A percentile compares a stretch with the other conserved stretches of the same genome.
Evolutionary conservation across 2,329 filamentous ascomycete species (phyloP).

Genomic region (Pleoardoris graminearum): DNA sequence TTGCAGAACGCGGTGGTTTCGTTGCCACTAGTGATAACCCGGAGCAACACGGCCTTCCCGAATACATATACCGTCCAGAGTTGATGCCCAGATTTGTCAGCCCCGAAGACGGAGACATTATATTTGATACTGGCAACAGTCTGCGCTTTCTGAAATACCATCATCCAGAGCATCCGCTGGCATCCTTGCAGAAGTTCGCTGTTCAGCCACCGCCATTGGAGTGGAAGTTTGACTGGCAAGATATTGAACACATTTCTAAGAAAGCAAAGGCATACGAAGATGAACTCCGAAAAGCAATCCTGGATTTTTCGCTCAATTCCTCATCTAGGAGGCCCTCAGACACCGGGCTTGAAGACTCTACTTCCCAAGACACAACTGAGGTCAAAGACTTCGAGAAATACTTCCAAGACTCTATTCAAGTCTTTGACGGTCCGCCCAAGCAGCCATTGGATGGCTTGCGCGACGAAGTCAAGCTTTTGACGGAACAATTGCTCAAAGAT

Average conservation of each 20-base stretch:
- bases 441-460: slow-evolving; percentile 17
- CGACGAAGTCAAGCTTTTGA: slow-evolving; percentile 34
- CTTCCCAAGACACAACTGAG: background rate
- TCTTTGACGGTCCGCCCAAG: slow-evolving; percentile 32
- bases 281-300: slow-evolving; percentile 38
- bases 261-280: slow-evolving; percentile 60
- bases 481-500: slow-evolving; percentile 22
- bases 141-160: slow-evolving; percentile 71
- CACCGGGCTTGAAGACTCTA: too few relatives aligned
- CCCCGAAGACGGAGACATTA: slow-evolving; percentile 66
- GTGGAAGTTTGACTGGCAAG: slow-evolving; percentile 74
- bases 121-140: slow-evolving; percentile 82
- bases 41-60: slow-evolving; percentile 41
- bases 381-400: slow-evolving; percentile 22
- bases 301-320: slow-evolving; percentile 26
- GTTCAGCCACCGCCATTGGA: slow-evolving; percentile 61
- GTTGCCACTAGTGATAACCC: slow-evolving; percentile 32
- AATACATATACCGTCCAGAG: slow-evolving; percentile 65
- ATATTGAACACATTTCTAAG: slow-evolving; percentile 65
- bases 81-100: slow-evolving; percentile 74
- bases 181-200: slow-evolving; percentile 54
- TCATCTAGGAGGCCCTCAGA: background rate
- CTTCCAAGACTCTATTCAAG: slow-evolving; percentile 30
- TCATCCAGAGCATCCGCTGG: slow-evolving; percentile 72
- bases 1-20: slow-evolving; percentile 35